Evolutionary conservation across 345 rosid genomes (phyloP).

Genomic region (Lagerstroemia speciosa): DNA sequence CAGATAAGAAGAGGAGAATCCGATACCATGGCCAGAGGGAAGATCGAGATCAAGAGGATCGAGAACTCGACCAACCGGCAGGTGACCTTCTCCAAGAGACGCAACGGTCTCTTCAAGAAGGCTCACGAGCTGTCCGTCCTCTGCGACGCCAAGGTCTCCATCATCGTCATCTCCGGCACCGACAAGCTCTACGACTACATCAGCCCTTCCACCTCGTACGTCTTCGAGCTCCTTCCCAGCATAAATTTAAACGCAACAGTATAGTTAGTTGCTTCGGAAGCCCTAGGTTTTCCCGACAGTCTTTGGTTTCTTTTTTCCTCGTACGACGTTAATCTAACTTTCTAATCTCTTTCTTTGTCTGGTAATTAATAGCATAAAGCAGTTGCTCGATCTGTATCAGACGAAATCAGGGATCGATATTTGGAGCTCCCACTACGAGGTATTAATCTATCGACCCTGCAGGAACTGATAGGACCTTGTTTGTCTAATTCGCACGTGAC

Average conservation of each 20-base stretch:
- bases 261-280: not conserved
- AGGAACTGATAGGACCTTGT: too few relatives aligned
- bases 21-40: conserved; percentile 10
- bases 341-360: not conserved
- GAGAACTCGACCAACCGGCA: conserved; percentile 14
- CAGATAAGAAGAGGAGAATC: not conserved
- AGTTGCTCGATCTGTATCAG: conserved; percentile 11
- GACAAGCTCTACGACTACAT: conserved; percentile 9
- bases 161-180: conserved; percentile 11
- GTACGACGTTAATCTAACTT: not conserved
- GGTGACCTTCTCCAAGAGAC: conserved; percentile 14
- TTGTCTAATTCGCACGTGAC: not conserved
- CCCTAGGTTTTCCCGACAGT: conserved; percentile 5
- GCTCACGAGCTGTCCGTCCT: conserved; percentile 15
- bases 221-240: not conserved
- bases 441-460: not conserved
- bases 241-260: too few relatives aligned
- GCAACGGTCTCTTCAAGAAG: conserved; percentile 16
- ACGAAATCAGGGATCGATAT: conserved; percentile 3
- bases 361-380: conserved; percentile 6
- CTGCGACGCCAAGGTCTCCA: conserved; percentile 16
- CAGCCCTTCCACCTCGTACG: conserved; percentile 13
- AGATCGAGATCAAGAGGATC: conserved; percentile 14
- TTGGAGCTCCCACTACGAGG: conserved; percentile 9
- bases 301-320: not conserved